Evolutionary conservation across 2,329 filamentous ascomycete genomes (phyloP), one percentile per base, ranked within the genome.

Genomic region (Fusarium stilboides): DNA sequence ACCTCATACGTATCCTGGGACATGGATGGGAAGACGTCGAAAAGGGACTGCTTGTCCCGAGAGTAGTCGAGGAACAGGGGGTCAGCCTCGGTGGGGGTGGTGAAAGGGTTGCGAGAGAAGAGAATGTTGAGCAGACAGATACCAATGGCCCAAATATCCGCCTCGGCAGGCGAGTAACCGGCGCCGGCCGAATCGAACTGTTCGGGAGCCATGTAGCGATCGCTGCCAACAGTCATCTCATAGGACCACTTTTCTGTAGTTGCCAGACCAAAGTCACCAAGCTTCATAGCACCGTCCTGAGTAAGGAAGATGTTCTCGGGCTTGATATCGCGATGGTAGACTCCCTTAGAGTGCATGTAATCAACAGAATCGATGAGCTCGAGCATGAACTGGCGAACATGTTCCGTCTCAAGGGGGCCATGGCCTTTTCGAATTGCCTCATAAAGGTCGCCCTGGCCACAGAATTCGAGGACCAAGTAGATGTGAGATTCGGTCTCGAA

Each of bases 131-230:
- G 87, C 70, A 99, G 85, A 80, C 96, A 98, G 81, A 99, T 95
- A 68, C 96, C 96, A 77, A 99, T 92, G 59, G 96, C 94, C 96
- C 96, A 99, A 74, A 98, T 90, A 79, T 99, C 96, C 52, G 96
- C 96, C 82, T 96, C 90, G 45, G 93, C 93, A 46, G 96, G 94
- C 57, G 94, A 95, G 82, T 99, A 99, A 62, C 96, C 96, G 68
- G 88, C 89, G 67, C 91, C 91, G 72, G 91, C 89, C 54, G 94
- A 94, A 79, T 98, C 95, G 76, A 96, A 98, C 81, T 99, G 96
- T 82, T 99, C 96, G 7, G 96, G 96, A 57, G 96, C 94, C 96
- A 99, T 99, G 84, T 99, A 99, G 57, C 96, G 94, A 78, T 99
- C 96, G 78, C 96, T 98, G 71, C 96, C 96, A 46, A 99, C 96